These are phyloP conservation scores for Fusarium nanum DNA, from an alignment of 2,329 filamentous ascomycete genomes.

Conservation along the genomic window DNA sequence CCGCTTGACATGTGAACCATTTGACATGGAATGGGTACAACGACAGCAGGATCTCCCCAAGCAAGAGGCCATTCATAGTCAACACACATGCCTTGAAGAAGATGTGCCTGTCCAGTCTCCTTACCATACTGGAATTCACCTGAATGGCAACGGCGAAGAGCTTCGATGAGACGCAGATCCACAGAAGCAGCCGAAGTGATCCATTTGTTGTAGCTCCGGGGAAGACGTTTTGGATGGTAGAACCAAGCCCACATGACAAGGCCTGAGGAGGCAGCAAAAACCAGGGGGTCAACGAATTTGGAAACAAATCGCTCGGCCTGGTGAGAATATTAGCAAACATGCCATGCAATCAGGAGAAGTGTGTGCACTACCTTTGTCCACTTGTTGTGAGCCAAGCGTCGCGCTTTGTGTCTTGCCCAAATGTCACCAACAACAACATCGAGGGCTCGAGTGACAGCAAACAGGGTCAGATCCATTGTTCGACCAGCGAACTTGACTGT, in stretches of 20 bases:
- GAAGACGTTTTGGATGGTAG: constrained; percentile 77
- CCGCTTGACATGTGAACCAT: constrained; percentile 85
- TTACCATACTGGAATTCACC: constrained; percentile 77
- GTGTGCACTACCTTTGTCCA: constrained; percentile 59
- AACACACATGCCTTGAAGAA: constrained; percentile 77
- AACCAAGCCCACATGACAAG: constrained; percentile 93
- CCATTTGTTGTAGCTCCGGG: constrained; percentile 82
- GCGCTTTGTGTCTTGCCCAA: constrained; percentile 66
- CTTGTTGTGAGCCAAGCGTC: constrained; percentile 57
- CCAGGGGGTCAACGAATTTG: constrained; percentile 67
- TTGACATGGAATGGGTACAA: constrained; percentile 82
- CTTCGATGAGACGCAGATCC: constrained; percentile 78
- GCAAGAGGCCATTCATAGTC: constrained; percentile 75
- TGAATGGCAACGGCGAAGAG: constrained; percentile 73
- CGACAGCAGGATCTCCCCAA: constrained; percentile 78
- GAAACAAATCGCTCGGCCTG: constrained; percentile 52
- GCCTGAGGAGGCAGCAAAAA: constrained; percentile 79
- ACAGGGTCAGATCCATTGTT: constrained; percentile 86
- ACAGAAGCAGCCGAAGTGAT: constrained; percentile 81
- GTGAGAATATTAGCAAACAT: constrained; percentile 30
- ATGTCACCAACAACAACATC: constrained; percentile 76
- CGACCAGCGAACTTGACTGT: constrained; percentile 67
- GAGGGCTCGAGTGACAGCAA: constrained; percentile 76
- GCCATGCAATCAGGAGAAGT: neutral
- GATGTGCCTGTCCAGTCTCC: constrained; percentile 75